Evolutionary conservation across 108 stramenopile species (phyloP), one percentile per base, ranked within the genome.

Genomic region (Conticribra weissflogii): DNA sequence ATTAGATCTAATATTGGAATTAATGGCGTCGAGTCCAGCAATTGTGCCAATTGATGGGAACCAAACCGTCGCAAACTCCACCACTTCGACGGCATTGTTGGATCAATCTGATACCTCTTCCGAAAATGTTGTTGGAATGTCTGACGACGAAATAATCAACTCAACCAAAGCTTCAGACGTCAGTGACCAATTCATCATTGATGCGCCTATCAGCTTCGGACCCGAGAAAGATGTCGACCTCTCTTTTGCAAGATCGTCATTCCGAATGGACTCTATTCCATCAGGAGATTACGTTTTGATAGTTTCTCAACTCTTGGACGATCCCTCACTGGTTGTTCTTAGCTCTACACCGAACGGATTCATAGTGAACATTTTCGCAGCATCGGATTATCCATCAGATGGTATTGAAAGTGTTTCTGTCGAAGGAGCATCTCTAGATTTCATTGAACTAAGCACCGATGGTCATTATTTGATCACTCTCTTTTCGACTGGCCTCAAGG

Each of bases 171-270:
- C n/a, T n/a, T n/a, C n/a, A n/a, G n/a, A n/a, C n/a, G n/a, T n/a
- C n/a, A n/a, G 49, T 22, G 33, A 74, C 45, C 36, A 62, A 21
- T 63, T 61, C 33, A 62, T 56, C 1, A 68, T 78, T 53, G 79
- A 71, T 27, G 25, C 64, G 9, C 67, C 66, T 64, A 49, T 72
- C 50, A 46, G 31, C 61, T 32, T 81, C 70, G 54, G 46, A 14
- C 19, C 56, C 28, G 41, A 71, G 52, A 57, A 66, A 19, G 50
- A 63, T 3, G 27, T 5, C 3, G 68, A 55, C 19, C 58, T 83
- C 33, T 57, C 62, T 4, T 87, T 90, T 57, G 86, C 89, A 8
- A 67, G 89, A 30, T 65, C 30, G 7, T 85, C 89, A n/a, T 90
- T 87, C 36, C 68, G 85, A 22, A 17, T 90, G 9, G 63, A 78